phyloP scores from a whole-genome alignment of 345 rosid genomes.

The Brassica nigra region DNA sequence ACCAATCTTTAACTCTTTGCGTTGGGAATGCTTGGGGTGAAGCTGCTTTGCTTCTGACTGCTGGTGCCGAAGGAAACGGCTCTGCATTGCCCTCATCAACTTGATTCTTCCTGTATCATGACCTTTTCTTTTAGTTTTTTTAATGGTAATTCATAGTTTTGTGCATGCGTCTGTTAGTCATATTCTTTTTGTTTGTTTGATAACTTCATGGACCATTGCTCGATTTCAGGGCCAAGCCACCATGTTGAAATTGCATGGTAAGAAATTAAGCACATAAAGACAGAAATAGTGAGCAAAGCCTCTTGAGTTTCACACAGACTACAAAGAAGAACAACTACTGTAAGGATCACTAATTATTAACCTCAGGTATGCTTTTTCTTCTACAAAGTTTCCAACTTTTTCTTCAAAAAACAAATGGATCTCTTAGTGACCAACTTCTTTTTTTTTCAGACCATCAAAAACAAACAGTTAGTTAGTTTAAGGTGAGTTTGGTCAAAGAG shows the following conservation, averaged over 20 bases:
- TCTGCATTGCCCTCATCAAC: slow-evolving; percentile 48
- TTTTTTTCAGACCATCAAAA: too few relatives aligned
- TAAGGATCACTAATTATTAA: too few relatives aligned
- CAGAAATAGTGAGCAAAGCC: slow-evolving; percentile 61
- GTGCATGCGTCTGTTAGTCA: background rate
- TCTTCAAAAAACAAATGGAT: too few relatives aligned
- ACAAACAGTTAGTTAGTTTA: too few relatives aligned
- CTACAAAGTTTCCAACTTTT: too few relatives aligned
- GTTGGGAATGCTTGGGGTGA: slow-evolving; percentile 99
- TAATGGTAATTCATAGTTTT: too few relatives aligned
- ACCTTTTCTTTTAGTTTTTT: background rate
- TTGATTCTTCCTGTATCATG: too few relatives aligned
- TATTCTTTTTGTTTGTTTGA: background rate
- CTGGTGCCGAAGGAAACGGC: slow-evolving; percentile 47
- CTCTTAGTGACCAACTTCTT: too few relatives aligned
- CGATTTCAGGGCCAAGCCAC: slow-evolving; percentile 96
- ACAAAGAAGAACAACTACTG: too few relatives aligned
- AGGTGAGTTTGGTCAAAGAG: too few relatives aligned
- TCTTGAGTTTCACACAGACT: background rate
- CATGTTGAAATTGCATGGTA: slow-evolving; percentile 68
- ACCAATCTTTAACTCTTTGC: slow-evolving; percentile 84
- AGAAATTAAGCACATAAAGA: slow-evolving; percentile 71
- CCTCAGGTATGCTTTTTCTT: too few relatives aligned
- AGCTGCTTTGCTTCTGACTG: slow-evolving; percentile 73
- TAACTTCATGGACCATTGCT: slow-evolving; percentile 72